phyloP scores from a whole-genome alignment of 2,329 filamentous ascomycete species.

The Nemania bipapillata region DNA sequence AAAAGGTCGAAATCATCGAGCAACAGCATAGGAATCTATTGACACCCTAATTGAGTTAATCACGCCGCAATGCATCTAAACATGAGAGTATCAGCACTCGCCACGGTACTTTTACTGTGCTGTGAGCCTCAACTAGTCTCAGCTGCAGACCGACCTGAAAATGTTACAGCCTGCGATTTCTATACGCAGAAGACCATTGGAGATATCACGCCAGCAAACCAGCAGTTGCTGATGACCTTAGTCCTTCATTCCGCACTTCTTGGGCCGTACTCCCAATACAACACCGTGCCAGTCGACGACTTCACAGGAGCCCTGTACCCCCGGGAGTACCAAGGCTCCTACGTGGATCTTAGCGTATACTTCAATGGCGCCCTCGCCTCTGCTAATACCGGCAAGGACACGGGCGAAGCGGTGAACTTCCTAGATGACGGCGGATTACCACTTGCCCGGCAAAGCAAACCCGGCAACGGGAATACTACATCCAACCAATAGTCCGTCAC shows the following conservation, averaged over 20 bases:
- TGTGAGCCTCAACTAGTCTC: neutral
- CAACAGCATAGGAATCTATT: too few relatives aligned
- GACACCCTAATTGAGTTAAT: neutral
- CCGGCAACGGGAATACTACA: constrained; percentile 13
- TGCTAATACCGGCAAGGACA: constrained; percentile 1
- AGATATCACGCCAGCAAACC: constrained; percentile 7
- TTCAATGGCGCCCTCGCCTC: constrained; percentile 16
- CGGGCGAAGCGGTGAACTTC: constrained; percentile 5
- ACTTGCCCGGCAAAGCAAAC: constrained; percentile 11
- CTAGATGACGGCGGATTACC: constrained; percentile 12
- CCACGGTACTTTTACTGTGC: neutral
- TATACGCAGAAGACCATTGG: constrained; percentile 17
- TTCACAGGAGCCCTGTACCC: constrained; percentile 18
- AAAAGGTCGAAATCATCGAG: too few relatives aligned
- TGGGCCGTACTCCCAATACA: constrained; percentile 15
- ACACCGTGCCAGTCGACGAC: constrained; percentile 9
- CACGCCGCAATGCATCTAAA: neutral
- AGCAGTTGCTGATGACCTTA: constrained; percentile 16
- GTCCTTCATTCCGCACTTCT: constrained; percentile 19
- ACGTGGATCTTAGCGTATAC: constrained; percentile 17
- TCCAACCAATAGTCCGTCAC: constrained; percentile 9
- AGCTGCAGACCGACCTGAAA: constrained; percentile 4
- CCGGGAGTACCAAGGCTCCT: constrained; percentile 4
- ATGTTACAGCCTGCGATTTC: constrained; percentile 12
- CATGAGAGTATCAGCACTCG: neutral